Evolutionary conservation across 352 stramenopile species (phyloP).

Genomic region (Discostella stelligera): DNA sequence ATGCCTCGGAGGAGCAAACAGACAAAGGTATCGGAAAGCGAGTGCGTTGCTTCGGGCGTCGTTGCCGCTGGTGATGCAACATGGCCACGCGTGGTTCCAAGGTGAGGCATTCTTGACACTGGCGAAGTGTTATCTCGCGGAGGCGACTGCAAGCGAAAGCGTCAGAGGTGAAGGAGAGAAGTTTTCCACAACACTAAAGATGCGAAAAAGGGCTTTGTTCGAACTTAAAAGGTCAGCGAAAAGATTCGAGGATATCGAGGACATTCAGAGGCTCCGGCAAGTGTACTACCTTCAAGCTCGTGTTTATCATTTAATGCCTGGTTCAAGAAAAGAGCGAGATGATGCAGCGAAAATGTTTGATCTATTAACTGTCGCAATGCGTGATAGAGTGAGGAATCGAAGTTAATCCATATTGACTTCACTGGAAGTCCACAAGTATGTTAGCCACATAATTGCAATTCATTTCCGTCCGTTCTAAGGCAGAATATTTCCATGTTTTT

Average conservation of each 20-base stretch:
- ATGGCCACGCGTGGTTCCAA: slow-evolving; percentile 64
- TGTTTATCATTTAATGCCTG: slow-evolving; percentile 38
- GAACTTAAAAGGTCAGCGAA: slow-evolving; percentile 28
- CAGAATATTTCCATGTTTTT: slow-evolving; percentile 39
- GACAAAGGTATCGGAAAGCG: slow-evolving; percentile 46
- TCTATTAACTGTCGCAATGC: neutral
- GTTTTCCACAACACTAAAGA: neutral
- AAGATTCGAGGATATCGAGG: slow-evolving; percentile 59
- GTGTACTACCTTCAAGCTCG: slow-evolving; percentile 67
- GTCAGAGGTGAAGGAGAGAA: slow-evolving; percentile 1
- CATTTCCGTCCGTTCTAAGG: neutral
- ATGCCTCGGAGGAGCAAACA: slow-evolving; percentile 36
- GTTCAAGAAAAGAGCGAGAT: slow-evolving; percentile 43
- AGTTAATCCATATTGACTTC: no score
- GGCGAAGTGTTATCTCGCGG: slow-evolving; percentile 53
- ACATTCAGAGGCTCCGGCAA: slow-evolving; percentile 52
- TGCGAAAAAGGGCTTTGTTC: slow-evolving; percentile 23
- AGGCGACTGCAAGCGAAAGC: slow-evolving; percentile 21
- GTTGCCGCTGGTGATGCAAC: slow-evolving; percentile 65
- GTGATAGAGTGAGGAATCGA: neutral
- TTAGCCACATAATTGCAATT: neutral
- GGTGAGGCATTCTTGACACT: slow-evolving; percentile 70
- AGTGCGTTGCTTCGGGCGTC: slow-evolving; percentile 55
- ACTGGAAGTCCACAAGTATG: no score
- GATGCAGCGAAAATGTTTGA: slow-evolving; percentile 50